Base-by-base conservation (phyloP, 345 rosid species). In the Bretschneidera sinensis region DNA sequence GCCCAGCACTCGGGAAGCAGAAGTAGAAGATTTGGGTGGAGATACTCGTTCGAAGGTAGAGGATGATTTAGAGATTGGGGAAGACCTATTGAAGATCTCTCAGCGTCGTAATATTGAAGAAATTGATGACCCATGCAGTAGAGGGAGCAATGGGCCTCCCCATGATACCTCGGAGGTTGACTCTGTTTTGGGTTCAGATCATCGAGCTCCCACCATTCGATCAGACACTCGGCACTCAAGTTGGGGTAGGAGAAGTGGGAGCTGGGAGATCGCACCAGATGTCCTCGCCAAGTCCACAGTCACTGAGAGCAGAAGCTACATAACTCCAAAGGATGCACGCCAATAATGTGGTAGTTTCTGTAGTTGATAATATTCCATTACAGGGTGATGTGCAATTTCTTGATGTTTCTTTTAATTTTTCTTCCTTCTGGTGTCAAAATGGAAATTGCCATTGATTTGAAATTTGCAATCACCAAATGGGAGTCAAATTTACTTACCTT, bases 51-150 rank as follows among this genome's bases (percentile, higher is more conserved):
- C 88, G 24, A 92, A 92, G 85, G 98, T 92, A 28, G 89, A 89
- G 73, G 97, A 92, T 59, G 96, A 89, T 77, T 72, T 85, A 71
- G 97, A 87, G 60, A 89, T 92, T 21, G 90, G 88, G 17, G 95
- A 89, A 64, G 97, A 89, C 78, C 77, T 92, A n/a, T 58, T 85
- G 76, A 89, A 87, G 72, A 79, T 92, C 68, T 89, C 97, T 24
- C 96, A 87, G 69, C 88, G 98, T 17, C 91, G 92, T 53, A 83
- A 84, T 62, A 60, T 83, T 18, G 89, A 77, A 68, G 94, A 83
- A 64, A 72, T 74, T 20, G 85, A 81, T 6, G 85, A 81, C 43
- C 73, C 81, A 43, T 61, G 76, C 57, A 79, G 85, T 73, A 76
- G 89, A 72, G 96, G 87, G 21, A 83, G 89, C 78, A 84, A 80